A percentile compares a stretch with the other conserved stretches of the same genome.
Conservation (phyloP, 257 asterid species). For the Dorcoceras hygrometricum region DNA sequence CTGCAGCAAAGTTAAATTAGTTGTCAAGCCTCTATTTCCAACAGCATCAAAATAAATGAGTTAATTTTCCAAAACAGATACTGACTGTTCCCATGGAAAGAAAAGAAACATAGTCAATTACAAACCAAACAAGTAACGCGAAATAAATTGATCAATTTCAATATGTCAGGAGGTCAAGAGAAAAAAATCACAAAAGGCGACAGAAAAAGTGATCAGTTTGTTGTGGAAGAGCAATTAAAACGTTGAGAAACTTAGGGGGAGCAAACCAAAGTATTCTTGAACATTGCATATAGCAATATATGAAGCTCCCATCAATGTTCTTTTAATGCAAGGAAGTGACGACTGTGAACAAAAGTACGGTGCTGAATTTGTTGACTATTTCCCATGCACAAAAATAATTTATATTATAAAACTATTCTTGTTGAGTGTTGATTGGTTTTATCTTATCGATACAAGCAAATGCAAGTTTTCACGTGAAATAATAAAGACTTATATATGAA, state of each 20-base stretch:
- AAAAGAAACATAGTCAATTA: not conserved
- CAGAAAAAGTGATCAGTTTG: not conserved
- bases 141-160: not conserved
- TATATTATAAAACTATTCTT: too few species aligned
- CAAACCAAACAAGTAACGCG: not conserved
- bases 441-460: not conserved
- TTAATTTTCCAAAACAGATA: not conserved
- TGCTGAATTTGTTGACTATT: not conserved
- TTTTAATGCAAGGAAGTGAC: not conserved
- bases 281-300: not conserved
- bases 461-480: not conserved
- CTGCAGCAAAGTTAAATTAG: constrained; percentile 38
- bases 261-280: not conserved
- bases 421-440: not conserved
- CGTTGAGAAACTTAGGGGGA: not conserved
- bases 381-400: not conserved
- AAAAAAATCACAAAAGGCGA: not conserved
- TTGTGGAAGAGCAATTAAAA: too few species aligned
- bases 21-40: constrained; percentile 24
- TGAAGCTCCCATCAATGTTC: not conserved
- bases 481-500: not conserved
- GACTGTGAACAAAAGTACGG: not conserved
- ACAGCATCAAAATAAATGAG: not conserved
- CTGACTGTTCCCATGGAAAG: not conserved
- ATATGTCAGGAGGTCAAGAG: too few species aligned